Evolutionary conservation across 2,329 filamentous ascomycete species (phyloP).

Genomic region (Alternaria conjuncta): DNA sequence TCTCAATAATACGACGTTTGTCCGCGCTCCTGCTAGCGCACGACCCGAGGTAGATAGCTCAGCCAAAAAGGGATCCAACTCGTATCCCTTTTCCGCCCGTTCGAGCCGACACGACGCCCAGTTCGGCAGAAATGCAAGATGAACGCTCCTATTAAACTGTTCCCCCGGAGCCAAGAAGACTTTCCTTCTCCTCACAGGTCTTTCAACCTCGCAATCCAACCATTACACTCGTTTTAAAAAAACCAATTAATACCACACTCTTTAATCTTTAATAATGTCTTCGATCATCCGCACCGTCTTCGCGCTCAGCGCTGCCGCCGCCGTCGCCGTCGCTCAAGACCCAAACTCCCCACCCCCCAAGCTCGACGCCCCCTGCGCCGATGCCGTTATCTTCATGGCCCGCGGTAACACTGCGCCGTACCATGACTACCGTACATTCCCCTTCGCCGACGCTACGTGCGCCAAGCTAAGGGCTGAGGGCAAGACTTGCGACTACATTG

Average conservation of each 20-base stretch:
- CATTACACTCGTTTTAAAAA: slow-evolving; percentile 30
- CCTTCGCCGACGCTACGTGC: slow-evolving; percentile 29
- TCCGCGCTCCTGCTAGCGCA: slow-evolving; percentile 23
- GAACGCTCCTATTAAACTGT: slow-evolving; percentile 27
- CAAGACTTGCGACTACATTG: slow-evolving; percentile 34
- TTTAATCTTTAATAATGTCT: slow-evolving; percentile 37
- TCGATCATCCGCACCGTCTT: slow-evolving; percentile 31
- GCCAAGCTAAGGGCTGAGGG: slow-evolving; percentile 28
- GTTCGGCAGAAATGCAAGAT: slow-evolving; percentile 21
- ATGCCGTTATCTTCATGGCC: slow-evolving; percentile 32
- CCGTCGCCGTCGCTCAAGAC: slow-evolving; percentile 40
- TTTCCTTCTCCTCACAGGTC: slow-evolving; percentile 28
- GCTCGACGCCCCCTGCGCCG: slow-evolving; percentile 31
- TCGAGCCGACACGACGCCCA: slow-evolving; percentile 18
- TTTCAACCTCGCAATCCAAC: slow-evolving; percentile 28
- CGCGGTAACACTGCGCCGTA: slow-evolving; percentile 33
- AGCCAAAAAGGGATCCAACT: slow-evolving; percentile 26
- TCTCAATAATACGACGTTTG: slow-evolving; percentile 24
- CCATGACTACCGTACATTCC: slow-evolving; percentile 29
- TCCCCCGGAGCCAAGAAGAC: slow-evolving; percentile 22
- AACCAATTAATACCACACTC: slow-evolving; percentile 23
- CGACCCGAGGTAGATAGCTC: slow-evolving; percentile 27
- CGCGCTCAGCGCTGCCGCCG: slow-evolving; percentile 29
- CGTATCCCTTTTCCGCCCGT: slow-evolving; percentile 23
- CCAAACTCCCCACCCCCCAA: slow-evolving; percentile 23